These are phyloP conservation scores for Chenopodium quinoa DNA, from an alignment of 148 eudicot genomes.

Conservation along the genomic window DNA sequence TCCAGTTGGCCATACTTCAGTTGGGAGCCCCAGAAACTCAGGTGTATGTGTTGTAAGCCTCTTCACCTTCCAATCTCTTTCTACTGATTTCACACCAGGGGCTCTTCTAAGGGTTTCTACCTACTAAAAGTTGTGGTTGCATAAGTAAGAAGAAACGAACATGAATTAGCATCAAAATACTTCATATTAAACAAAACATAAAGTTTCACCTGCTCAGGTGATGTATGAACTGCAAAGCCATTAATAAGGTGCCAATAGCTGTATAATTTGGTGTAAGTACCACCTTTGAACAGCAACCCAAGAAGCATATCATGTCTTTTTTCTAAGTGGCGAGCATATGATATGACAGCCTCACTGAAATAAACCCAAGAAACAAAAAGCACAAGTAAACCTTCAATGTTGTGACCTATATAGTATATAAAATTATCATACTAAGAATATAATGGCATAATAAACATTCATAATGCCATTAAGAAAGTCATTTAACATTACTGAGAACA, in stretches of 20 bases:
- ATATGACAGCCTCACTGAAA: slow-evolving; percentile 71
- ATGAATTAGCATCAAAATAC: background rate
- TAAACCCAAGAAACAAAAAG: slow-evolving; percentile 20
- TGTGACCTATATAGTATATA: background rate
- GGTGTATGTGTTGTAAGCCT: slow-evolving; percentile 97
- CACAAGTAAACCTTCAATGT: background rate
- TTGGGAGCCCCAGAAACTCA: slow-evolving; percentile 94
- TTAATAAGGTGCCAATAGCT: slow-evolving; percentile 89
- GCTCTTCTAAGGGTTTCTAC: slow-evolving; percentile 83
- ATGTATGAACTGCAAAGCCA: slow-evolving; percentile 85
- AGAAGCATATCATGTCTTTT: slow-evolving; percentile 95
- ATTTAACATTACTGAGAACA: background rate
- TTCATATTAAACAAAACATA: slow-evolving; percentile 1
- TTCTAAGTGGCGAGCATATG: slow-evolving; percentile 85
- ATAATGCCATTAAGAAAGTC: background rate
- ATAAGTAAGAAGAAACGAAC: slow-evolving; percentile 33
- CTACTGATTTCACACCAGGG: slow-evolving; percentile 87
- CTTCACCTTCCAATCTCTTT: slow-evolving; percentile 94
- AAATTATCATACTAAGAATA: background rate
- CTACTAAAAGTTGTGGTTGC: slow-evolving; percentile 58
- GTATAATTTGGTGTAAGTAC: slow-evolving; percentile 78
- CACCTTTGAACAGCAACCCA: slow-evolving; percentile 68
- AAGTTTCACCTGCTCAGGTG: slow-evolving; percentile 85
- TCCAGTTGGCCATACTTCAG: slow-evolving; percentile 97
- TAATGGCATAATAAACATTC: background rate